phyloP scores from a whole-genome alignment of 768 basidiomycete species.

The Suillus luteus region DNA sequence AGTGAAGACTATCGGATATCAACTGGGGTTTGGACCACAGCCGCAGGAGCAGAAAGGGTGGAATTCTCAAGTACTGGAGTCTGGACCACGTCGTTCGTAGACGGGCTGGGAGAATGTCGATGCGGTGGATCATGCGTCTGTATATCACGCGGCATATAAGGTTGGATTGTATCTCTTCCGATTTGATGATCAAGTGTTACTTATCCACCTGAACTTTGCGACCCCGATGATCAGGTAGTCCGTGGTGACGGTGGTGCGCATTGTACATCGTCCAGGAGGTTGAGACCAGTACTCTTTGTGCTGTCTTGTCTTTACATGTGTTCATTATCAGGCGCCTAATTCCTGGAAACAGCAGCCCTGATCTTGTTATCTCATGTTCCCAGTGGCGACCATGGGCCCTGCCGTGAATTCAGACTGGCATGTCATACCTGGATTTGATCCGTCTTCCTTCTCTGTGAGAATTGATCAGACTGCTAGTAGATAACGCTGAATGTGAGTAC shows the following conservation, averaged over 20 bases:
- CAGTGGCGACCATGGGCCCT: neutral
- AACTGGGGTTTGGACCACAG: neutral
- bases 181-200: neutral
- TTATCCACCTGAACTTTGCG: neutral
- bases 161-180: constrained; percentile 1
- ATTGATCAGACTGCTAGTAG: neutral
- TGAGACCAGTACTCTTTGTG: neutral
- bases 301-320: neutral
- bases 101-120: neutral
- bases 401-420: neutral
- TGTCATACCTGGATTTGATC: neutral
- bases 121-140: neutral
- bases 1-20: neutral
- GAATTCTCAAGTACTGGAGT: neutral
- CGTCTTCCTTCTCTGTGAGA: neutral
- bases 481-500: neutral
- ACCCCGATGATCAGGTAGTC: neutral
- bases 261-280: neutral
- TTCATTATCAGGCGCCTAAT: neutral
- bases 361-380: neutral
- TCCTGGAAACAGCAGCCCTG: neutral
- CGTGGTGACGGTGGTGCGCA: neutral
- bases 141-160: neutral
- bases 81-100: neutral
- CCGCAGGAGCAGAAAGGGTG: neutral